Conservation (phyloP, 75 land plant genomes). For the Pinus taeda region DNA sequence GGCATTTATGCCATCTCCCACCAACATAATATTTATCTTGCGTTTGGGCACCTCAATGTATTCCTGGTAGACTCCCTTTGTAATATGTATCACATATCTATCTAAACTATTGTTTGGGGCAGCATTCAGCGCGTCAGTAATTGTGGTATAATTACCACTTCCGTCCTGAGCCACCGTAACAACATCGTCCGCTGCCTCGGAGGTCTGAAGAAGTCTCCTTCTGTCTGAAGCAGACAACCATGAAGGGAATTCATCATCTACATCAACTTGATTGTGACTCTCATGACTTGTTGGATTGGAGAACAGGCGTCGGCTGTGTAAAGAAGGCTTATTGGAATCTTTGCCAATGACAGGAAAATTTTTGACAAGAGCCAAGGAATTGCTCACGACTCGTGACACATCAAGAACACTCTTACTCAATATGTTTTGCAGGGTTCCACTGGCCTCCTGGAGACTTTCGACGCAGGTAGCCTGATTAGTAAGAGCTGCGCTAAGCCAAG, state of each 20-base stretch:
- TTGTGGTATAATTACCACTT: slow-evolving; percentile 39
- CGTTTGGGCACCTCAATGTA: slow-evolving; percentile 5
- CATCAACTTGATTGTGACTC: too few relatives aligned
- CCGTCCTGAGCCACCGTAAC: slow-evolving; percentile 59
- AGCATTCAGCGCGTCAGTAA: slow-evolving; percentile 40
- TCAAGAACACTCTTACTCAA: slow-evolving; percentile 11
- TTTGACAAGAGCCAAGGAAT: slow-evolving; percentile 37
- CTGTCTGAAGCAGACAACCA: slow-evolving; percentile 45
- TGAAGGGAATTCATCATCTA: slow-evolving; percentile 12
- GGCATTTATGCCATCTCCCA: slow-evolving; percentile 27
- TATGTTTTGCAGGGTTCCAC: slow-evolving; percentile 4
- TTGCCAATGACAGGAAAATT: slow-evolving; percentile 31
- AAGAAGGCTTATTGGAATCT: slow-evolving; percentile 3
- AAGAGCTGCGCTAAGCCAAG: slow-evolving; percentile 49
- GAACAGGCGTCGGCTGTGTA: slow-evolving; percentile 9
- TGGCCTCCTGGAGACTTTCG: slow-evolving; percentile 39
- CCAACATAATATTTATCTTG: slow-evolving; percentile 11
- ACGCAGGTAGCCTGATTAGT: slow-evolving; percentile 62
- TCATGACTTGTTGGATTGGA: not conserved
- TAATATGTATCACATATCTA: slow-evolving; percentile 23
- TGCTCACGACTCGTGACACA: slow-evolving; percentile 34
- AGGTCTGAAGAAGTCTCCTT: not conserved
- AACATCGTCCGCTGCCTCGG: slow-evolving; percentile 7
- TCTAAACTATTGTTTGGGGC: slow-evolving; percentile 34
- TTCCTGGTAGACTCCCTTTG: slow-evolving; percentile 32